phyloP scores from a whole-genome alignment of 768 basidiomycete genomes.

The Boletus tylopilopsis region DNA sequence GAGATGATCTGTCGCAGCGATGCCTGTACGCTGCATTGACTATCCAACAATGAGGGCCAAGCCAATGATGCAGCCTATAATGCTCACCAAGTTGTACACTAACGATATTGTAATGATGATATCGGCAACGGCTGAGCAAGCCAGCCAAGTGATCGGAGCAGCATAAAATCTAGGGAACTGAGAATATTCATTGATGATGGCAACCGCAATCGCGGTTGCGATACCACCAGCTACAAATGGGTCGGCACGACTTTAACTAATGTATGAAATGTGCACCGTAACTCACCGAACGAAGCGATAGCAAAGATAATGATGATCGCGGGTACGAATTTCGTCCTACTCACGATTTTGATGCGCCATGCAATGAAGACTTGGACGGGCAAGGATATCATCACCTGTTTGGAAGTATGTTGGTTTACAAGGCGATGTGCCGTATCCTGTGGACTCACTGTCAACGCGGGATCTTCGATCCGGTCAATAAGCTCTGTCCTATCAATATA shows the following conservation, averaged over 20 bases:
- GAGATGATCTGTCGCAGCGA: conserved; percentile 33
- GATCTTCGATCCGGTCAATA: conserved; percentile 30
- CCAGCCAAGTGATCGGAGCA: conserved; percentile 40
- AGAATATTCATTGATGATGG: conserved; percentile 30
- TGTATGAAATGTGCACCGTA: neutral
- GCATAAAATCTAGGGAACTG: conserved; percentile 33
- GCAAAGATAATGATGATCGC: conserved; percentile 18
- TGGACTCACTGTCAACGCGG: conserved; percentile 38
- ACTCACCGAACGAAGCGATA: conserved; percentile 7
- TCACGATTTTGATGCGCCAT: conserved; percentile 37
- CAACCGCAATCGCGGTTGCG: conserved; percentile 32
- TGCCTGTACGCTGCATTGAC: conserved; percentile 41
- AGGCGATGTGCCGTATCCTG: neutral
- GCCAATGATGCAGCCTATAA: neutral
- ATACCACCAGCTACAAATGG: conserved; percentile 32
- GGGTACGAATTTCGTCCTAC: conserved; percentile 24
- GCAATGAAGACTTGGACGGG: conserved; percentile 49
- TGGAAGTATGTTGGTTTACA: neutral
- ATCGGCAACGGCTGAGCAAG: conserved; percentile 38
- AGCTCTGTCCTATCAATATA: neutral
- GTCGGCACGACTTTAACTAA: too few species aligned
- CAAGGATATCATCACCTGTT: conserved; percentile 41
- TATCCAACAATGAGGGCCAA: conserved; percentile 8
- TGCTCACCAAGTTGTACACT: conserved; percentile 40
- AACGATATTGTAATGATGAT: conserved; percentile 40